Evolutionary conservation across 2,329 filamentous ascomycete species (phyloP).

Genomic region (Thelonectria olida): DNA sequence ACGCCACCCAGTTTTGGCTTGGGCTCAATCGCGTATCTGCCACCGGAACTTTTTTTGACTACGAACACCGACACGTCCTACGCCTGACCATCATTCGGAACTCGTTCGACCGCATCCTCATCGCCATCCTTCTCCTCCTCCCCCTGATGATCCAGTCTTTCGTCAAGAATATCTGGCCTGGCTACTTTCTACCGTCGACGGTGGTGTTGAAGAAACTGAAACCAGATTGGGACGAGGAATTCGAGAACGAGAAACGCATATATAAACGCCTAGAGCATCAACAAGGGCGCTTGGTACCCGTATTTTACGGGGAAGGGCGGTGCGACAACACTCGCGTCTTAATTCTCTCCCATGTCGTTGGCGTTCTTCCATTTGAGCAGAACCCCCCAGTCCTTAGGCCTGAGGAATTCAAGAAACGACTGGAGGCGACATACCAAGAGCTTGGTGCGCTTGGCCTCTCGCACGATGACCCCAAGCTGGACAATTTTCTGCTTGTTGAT

Average conservation of each 20-base stretch:
- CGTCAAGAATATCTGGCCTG: not conserved
- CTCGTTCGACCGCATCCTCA: not conserved
- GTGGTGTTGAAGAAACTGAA: constrained; percentile 30
- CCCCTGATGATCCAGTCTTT: not conserved
- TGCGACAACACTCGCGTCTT: constrained; percentile 21
- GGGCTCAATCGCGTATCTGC: too few species aligned
- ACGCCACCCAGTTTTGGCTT: too few species aligned
- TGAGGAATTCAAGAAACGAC: not conserved
- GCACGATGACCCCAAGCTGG: constrained; percentile 15
- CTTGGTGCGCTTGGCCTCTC: not conserved
- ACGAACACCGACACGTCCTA: not conserved
- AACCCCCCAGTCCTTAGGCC: not conserved
- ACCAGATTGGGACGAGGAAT: constrained; percentile 24
- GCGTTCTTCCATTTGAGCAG: constrained; percentile 8
- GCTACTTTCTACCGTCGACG: constrained; percentile 18
- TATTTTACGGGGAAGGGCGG: constrained; percentile 21
- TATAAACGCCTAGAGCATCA: constrained; percentile 14
- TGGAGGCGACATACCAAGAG: not conserved
- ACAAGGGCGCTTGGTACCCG: constrained; percentile 24
- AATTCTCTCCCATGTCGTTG: constrained; percentile 19
- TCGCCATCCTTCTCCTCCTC: not conserved
- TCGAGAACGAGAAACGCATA: constrained; percentile 25
- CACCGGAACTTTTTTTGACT: too few species aligned
- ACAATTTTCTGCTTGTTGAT: constrained; percentile 13
- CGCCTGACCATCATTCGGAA: not conserved